phyloP scores from a whole-genome alignment of 345 rosid species.

The Populus euphratica region DNA sequence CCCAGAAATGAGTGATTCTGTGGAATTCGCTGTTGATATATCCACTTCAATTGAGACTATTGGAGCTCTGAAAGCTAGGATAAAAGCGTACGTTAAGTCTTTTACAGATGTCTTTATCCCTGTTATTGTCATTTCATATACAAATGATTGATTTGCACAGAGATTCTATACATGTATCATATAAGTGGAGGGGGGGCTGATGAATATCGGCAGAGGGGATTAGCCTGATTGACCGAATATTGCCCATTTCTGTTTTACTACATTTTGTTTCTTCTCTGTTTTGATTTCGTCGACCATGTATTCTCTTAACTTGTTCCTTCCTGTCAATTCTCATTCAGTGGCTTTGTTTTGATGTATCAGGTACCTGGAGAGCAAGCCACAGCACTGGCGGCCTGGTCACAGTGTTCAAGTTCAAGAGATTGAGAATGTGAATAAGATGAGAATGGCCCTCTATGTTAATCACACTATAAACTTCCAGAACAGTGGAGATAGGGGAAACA shows the following conservation, averaged over 20 bases:
- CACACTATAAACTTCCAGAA: constrained; percentile 76
- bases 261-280: neutral
- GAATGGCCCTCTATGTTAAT: constrained; percentile 50
- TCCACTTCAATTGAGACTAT: constrained; percentile 26
- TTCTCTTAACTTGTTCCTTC: no score
- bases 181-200: no score
- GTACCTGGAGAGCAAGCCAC: constrained; percentile 62
- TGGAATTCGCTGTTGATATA: constrained; percentile 22
- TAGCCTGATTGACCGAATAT: no score
- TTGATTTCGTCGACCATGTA: neutral
- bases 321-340: no score
- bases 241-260: neutral
- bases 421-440: constrained; percentile 68
- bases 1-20: constrained; percentile 24
- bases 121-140: neutral
- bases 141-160: no score
- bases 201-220: no score
- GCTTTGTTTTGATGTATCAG: constrained; percentile 29
- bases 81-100: constrained; percentile 18
- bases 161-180: no score
- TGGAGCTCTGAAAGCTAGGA: constrained; percentile 16
- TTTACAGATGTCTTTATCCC: neutral
- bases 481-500: constrained; percentile 42
- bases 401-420: constrained; percentile 58
- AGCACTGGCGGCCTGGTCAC: constrained; percentile 55